These are phyloP conservation scores for Phialemonium atrogriseum DNA, from an alignment of 2,329 filamentous ascomycete genomes.

Conservation along the genomic window DNA sequence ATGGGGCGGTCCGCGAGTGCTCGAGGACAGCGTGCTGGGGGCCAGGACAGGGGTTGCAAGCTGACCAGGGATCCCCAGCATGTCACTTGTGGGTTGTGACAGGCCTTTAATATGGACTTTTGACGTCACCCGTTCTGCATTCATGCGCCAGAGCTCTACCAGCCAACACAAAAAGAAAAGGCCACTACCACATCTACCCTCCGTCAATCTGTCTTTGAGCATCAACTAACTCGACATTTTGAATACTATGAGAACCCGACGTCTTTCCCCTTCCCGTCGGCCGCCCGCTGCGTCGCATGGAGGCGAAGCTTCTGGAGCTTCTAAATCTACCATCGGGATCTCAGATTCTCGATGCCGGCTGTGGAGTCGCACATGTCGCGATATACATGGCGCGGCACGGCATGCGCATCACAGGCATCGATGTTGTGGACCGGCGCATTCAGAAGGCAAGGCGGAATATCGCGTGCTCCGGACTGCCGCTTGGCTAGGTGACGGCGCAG, in stretches of 20 bases:
- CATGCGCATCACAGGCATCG: conserved; percentile 34
- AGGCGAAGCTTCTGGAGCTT: conserved; percentile 32
- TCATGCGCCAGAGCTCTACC: no score
- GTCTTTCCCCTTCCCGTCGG: conserved; percentile 38
- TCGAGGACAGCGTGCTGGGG: no score
- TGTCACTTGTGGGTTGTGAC: no score
- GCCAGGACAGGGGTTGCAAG: no score
- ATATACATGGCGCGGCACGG: conserved; percentile 31
- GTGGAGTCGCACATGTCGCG: conserved; percentile 40
- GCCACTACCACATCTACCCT: no score
- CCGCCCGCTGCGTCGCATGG: conserved; percentile 34
- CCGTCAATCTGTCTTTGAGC: no score
- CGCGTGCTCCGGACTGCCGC: conserved; percentile 17
- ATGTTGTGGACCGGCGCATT: conserved; percentile 39
- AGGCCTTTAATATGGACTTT: no score
- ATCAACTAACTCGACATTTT: no score
- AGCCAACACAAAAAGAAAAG: no score
- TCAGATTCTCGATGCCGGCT: conserved; percentile 39
- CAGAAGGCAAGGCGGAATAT: conserved; percentile 31
- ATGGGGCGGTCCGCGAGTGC: no score
- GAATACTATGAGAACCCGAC: conserved; percentile 35
- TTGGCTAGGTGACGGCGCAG: conserved; percentile 25
- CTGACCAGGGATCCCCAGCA: no score
- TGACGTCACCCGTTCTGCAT: no score
- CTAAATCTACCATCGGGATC: conserved; percentile 28